Percentiles rank a stretch among this genome's conserved stretches.
Conservation (phyloP, 2,329 filamentous ascomycete species). For the Trichoderma lentiforme region DNA sequence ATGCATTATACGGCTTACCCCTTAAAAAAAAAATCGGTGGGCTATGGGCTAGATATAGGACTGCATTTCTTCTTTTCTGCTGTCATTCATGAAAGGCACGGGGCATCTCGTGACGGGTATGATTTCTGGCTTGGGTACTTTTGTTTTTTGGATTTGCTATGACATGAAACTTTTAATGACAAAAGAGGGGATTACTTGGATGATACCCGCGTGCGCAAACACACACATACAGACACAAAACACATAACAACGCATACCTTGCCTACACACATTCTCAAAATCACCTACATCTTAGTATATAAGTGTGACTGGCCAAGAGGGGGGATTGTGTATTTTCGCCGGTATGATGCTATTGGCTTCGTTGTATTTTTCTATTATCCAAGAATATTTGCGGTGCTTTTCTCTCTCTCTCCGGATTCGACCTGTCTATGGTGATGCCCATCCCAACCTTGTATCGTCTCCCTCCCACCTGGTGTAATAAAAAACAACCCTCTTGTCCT, state of each 20-base stretch:
- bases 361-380: neutral
- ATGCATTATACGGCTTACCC: neutral
- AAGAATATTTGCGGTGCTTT: neutral
- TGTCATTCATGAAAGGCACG: neutral
- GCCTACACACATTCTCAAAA: neutral
- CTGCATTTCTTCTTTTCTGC: neutral
- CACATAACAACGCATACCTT: neutral
- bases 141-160: neutral
- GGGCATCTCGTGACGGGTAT: neutral
- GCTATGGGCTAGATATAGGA: slow-evolving; percentile 3
- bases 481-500: neutral
- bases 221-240: neutral
- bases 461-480: neutral
- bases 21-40: neutral
- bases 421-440: neutral
- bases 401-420: neutral
- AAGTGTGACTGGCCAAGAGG: neutral
- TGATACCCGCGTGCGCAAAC: slow-evolving; percentile 13
- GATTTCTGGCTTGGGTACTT: neutral
- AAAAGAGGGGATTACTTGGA: slow-evolving; percentile 16
- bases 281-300: slow-evolving; percentile 2
- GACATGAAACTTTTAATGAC: neutral
- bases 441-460: neutral
- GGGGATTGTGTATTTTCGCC: neutral
- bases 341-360: neutral